Conservation (phyloP, 306 rosid genomes). For the Amphicarpaea edgeworthii region DNA sequence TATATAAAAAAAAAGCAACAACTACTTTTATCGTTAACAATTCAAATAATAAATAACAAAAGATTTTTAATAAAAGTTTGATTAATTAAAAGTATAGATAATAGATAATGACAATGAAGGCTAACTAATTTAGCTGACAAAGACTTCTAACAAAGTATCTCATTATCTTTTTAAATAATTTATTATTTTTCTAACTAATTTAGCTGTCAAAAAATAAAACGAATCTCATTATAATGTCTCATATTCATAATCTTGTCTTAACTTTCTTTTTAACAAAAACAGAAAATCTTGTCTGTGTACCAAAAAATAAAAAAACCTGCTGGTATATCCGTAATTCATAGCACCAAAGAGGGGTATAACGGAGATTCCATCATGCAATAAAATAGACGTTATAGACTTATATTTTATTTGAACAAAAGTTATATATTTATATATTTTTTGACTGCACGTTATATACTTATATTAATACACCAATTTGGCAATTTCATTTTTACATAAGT, state of each 20-base stretch:
- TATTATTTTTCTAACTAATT: no score
- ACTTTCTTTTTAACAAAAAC: no score
- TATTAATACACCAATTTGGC: neutral
- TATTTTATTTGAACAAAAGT: no score
- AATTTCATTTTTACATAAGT: neutral
- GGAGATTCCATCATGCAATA: neutral
- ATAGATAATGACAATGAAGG: neutral
- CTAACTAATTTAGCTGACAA: neutral
- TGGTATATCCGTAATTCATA: neutral
- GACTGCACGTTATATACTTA: neutral
- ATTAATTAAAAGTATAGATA: neutral
- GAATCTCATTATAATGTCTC: no score
- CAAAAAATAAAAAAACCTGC: neutral
- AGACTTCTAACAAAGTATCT: neutral
- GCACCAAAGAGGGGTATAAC: neutral
- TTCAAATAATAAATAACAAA: neutral
- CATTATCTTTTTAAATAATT: no score
- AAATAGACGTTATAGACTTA: no score
- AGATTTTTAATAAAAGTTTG: neutral
- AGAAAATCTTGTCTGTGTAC: neutral
- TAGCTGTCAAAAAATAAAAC: no score
- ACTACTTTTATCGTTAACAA: neutral
- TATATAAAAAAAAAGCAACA: no score
- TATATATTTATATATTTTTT: no score
- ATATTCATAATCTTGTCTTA: constrained; percentile 1